phyloP scores from a whole-genome alignment of 441 rosid genomes.

The Sinapis alba region DNA sequence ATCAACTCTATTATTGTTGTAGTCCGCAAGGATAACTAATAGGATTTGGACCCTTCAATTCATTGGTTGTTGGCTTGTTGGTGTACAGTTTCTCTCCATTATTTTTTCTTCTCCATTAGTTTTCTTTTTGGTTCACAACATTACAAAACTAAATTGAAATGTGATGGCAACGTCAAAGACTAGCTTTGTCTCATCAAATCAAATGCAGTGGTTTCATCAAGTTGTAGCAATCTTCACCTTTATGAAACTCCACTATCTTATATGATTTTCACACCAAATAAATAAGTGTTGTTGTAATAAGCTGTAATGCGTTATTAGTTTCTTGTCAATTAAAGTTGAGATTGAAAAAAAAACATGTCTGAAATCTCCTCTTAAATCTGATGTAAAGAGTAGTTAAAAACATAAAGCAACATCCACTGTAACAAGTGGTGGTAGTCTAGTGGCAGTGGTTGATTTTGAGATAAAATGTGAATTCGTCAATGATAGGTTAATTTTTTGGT shows the following conservation, averaged over 20 bases:
- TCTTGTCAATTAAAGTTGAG: background rate
- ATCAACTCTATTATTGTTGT: conserved; percentile 38
- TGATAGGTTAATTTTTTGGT: too few relatives aligned
- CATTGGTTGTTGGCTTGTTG: conserved; percentile 13
- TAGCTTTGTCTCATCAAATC: conserved; percentile 18
- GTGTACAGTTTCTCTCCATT: background rate
- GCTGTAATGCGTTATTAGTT: background rate
- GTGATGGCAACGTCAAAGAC: conserved; percentile 13
- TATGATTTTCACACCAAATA: background rate
- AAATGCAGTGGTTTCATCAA: conserved; percentile 14
- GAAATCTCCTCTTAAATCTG: too few relatives aligned
- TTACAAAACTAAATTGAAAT: background rate
- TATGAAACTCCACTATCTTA: background rate
- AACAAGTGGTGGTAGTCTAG: too few relatives aligned
- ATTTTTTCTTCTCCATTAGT: background rate
- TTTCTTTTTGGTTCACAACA: conserved; percentile 3
- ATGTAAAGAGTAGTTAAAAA: background rate
- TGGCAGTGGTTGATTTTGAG: too few relatives aligned
- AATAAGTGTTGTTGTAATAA: background rate
- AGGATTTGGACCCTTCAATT: conserved; percentile 40
- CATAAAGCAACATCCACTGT: background rate
- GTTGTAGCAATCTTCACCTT: background rate
- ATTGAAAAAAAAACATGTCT: too few relatives aligned
- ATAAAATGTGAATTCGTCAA: too few relatives aligned
- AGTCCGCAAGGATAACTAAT: conserved; percentile 27